A percentile compares a stretch with the other conserved stretches of the same genome.
These are phyloP conservation scores for Torulaspora franciscae DNA, from an alignment of 805 yeast species.

Conservation along the genomic window DNA sequence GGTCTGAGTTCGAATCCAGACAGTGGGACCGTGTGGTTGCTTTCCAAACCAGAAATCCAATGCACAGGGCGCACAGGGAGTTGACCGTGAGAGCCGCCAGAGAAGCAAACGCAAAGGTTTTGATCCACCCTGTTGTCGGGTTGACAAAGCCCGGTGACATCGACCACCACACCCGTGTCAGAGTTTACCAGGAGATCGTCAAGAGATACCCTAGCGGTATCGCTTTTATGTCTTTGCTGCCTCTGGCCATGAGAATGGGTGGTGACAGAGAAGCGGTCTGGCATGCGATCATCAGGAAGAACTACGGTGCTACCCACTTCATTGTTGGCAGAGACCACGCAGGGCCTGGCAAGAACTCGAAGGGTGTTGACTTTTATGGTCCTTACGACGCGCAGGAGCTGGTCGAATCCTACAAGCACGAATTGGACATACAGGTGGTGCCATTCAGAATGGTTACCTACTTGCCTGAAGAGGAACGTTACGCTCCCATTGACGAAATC, in stretches of 20 bases:
- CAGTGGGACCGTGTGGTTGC: constrained; percentile 91
- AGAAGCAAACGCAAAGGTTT: constrained; percentile 77
- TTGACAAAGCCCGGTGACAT: constrained; percentile 96
- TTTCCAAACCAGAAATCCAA: constrained; percentile 96
- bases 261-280: constrained; percentile 98
- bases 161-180: constrained; percentile 95
- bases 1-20: constrained; percentile 73
- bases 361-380: constrained; percentile 92
- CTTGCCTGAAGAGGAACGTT: constrained; percentile 90
- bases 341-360: constrained; percentile 86
- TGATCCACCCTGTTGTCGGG: constrained; percentile 96
- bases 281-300: constrained; percentile 96
- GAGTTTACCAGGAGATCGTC: constrained; percentile 87
- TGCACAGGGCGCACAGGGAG: constrained; percentile 98
- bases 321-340: constrained; percentile 98
- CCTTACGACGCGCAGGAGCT: constrained; percentile 95
- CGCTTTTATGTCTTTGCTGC: constrained; percentile 82
- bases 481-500: constrained; percentile 91
- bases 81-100: constrained; percentile 95
- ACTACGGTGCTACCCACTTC: constrained; percentile 94
- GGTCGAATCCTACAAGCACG: constrained; percentile 68
- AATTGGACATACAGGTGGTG: constrained; percentile 82
- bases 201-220: constrained; percentile 92
- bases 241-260: constrained; percentile 98
- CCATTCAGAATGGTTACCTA: constrained; percentile 97